phyloP scores from a whole-genome alignment of 306 rosid genomes.

The Quercus variabilis region DNA sequence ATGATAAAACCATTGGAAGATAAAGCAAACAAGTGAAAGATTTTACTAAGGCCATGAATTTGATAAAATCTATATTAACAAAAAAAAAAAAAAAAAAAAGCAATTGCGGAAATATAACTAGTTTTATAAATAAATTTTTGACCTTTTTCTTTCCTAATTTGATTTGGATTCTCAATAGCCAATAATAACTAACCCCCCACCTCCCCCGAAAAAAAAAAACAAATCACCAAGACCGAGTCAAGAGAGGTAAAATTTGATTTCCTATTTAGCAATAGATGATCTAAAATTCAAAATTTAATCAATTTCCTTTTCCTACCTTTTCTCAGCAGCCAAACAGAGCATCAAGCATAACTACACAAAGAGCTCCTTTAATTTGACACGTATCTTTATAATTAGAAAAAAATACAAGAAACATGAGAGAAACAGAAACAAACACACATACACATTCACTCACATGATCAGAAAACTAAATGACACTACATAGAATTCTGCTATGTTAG shows the following conservation, averaged over 20 bases:
- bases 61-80: too few relatives aligned
- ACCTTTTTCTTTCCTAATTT: background rate
- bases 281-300: slow-evolving; percentile 3
- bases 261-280: background rate
- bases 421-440: slow-evolving; percentile 6
- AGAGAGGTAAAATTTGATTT: background rate
- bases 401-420: background rate
- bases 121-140: background rate
- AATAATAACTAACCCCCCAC: too few relatives aligned
- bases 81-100: background rate
- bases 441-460: slow-evolving; percentile 31
- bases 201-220: background rate
- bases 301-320: background rate
- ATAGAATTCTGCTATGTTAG: slow-evolving; percentile 32
- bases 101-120: background rate
- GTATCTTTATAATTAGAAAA: slow-evolving; percentile 6
- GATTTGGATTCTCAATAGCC: background rate
- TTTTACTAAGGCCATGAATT: too few relatives aligned
- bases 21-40: too few relatives aligned
- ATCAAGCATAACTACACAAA: slow-evolving; percentile 23
- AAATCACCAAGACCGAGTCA: slow-evolving; percentile 4
- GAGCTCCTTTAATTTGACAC: slow-evolving; percentile 10
- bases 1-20: too few relatives aligned
- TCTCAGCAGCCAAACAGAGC: slow-evolving; percentile 17
- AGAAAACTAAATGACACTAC: slow-evolving; percentile 33